Base-by-base conservation (phyloP, 1,284 basidiomycete genomes). In the Heterobasidion occidentale region DNA sequence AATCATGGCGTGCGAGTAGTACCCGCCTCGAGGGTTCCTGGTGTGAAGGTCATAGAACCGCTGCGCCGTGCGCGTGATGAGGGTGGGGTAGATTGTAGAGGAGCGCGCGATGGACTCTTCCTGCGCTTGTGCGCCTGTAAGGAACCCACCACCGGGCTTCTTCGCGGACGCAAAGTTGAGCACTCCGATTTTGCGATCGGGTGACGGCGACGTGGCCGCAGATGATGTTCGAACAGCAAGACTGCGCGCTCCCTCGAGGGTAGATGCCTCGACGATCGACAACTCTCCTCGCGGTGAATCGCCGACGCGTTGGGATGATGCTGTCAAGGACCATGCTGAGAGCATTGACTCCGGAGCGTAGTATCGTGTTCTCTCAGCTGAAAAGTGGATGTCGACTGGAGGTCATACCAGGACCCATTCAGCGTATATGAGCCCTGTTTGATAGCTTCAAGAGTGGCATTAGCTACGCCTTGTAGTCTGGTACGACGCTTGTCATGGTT, bases 21-120 rank as follows among this genome's bases (percentile, higher is more conserved):
- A 84, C 0, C 82, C 80, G 9, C 70, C 74, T 33, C 74, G 73
- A 1, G 70, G 70, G 59, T 79, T 74, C 47, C 68, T 71, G 36
- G 33, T 17, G 64, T 88, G 84, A 9, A 77, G 65, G 2, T 67
- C 67, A 64, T 88, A 86, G 70, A 85, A 88, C 36, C 73, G 70
- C 56, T 79, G 74, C 0, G 77, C 80, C 3, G 69, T 68, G 9
- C 69, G 65, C 17, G 81, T 79, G 66, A 78, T 76, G 56, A 89
- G 78, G 4, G 81, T 78, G 7, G 75, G 72, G 62, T 82, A 85
- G 11, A 87, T 68, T 1, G 81, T 83, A 27, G 84, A 86, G 1
- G 83, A 79, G 47, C 86, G 47, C 86, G 86, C 85, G 60, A 89
- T 77, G 48, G 81, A 83, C 67, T 89, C 86, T 66, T 89, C 87